Base-by-base conservation (phyloP, 2,329 filamentous ascomycete species). In the Aspergillus pseudotamarii region DNA sequence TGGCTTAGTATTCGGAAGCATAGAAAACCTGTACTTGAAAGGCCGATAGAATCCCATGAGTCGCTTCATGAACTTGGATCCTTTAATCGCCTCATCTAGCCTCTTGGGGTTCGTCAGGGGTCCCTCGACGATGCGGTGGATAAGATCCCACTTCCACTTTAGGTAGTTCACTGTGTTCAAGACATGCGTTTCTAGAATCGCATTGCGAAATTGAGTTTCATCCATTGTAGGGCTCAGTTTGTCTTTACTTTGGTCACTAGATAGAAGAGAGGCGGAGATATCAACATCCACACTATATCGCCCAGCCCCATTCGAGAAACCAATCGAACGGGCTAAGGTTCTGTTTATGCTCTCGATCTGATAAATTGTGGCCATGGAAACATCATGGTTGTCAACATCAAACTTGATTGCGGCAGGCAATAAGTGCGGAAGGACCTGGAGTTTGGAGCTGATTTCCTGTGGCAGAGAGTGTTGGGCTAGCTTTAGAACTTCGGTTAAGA, bases 91-190 rank as follows among this genome's bases (percentile, higher is more conserved):
- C 78, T 99, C 95, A 69, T 97, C 94, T 5, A 99, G 84, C 12
- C 95, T 87, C 77, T 97, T 97, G 0, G 94, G 90, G 68, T 93
- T 96, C 28, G 93, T 90, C 26, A 99, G 80, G 1, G 96, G 95
- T 0, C 95, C 96, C 74, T 98, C 94, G 41, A 99, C 94, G 58
- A 98, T 89, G 70, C 90, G 91, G 63, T 94, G 86, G 48, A 99
- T 93, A 43, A 96, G 83, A 65, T 96, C 93, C 95, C 96, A 99
- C 74, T 96, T 94, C 95, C 95, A 99, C 76, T 99, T 99, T 45
- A 88, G 84, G 72, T 91, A 97, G 70, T 96, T 97, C 65, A 93
- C 93, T 64, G 92, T 95, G 66, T 90, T 92, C 53, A 98, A 82
- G 2, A 99, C 93, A 60, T 93, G 89, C 4, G 92, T 95, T 64